Evolutionary conservation across 2,329 filamentous ascomycete species (phyloP).

Genomic region (Stemphylium lycopersici): DNA sequence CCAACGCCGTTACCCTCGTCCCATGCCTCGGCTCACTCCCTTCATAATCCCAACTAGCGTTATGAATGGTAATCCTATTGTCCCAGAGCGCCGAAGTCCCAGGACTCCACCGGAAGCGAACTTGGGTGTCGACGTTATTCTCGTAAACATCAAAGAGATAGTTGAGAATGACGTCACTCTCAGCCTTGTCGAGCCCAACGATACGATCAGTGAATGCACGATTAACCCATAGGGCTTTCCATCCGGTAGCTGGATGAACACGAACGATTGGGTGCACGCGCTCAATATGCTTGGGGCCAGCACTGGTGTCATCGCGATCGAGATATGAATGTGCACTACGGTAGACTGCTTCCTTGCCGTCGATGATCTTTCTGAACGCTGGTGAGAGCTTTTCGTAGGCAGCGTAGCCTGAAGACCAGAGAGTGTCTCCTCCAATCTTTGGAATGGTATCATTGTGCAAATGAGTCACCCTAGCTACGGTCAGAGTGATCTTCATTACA

Average conservation of each 20-base stretch:
- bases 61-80: conserved; percentile 76
- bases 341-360: conserved; percentile 68
- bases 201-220: conserved; percentile 71
- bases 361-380: conserved; percentile 71
- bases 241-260: conserved; percentile 74
- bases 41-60: conserved; percentile 76
- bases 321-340: conserved; percentile 70
- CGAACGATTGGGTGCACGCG: conserved; percentile 71
- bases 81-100: conserved; percentile 73
- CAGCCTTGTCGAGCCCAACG: conserved; percentile 70
- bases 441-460: conserved; percentile 73
- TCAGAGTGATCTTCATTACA: conserved; percentile 1
- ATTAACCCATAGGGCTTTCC: conserved; percentile 77
- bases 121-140: conserved; percentile 72
- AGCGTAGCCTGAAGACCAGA: conserved; percentile 72
- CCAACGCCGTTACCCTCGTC: conserved; percentile 72
- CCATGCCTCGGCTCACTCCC: conserved; percentile 71
- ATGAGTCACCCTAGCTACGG: conserved; percentile 61
- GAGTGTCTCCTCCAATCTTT: conserved; percentile 69
- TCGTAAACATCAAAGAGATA: conserved; percentile 74
- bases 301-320: conserved; percentile 65
- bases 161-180: conserved; percentile 70
- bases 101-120: conserved; percentile 73
- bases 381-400: conserved; percentile 77
- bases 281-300: conserved; percentile 70